These are phyloP conservation scores for Mortierella sp. DNA, from an alignment of 371 early-diverging fungal species.

Conservation along the genomic window DNA sequence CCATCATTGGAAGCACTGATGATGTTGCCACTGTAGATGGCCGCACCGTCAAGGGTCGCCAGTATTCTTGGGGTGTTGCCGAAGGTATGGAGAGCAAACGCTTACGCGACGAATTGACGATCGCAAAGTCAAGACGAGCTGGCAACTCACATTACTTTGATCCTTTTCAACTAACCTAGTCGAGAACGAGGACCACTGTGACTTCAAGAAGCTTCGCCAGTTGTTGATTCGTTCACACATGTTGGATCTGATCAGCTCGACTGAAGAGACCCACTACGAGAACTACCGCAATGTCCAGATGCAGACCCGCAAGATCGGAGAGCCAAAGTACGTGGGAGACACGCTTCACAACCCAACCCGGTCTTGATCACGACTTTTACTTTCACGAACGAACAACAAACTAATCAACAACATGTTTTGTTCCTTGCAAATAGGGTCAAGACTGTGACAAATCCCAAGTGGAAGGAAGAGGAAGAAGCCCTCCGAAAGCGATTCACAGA, in stretches of 20 bases:
- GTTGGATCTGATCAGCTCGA: slow-evolving; percentile 91
- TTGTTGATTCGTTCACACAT: slow-evolving; percentile 92
- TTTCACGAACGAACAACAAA: too few species aligned
- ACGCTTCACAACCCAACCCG: background rate
- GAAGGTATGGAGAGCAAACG: too few species aligned
- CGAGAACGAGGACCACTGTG: slow-evolving; percentile 91
- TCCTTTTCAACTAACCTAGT: too few species aligned
- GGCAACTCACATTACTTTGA: too few species aligned
- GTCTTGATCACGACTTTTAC: background rate
- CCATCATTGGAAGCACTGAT: slow-evolving; percentile 92
- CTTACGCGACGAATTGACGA: too few species aligned
- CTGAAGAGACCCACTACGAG: slow-evolving; percentile 88
- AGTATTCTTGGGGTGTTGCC: slow-evolving; percentile 96
- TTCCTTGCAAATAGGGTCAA: slow-evolving; percentile 56
- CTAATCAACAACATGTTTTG: too few species aligned
- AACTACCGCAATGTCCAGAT: slow-evolving; percentile 88
- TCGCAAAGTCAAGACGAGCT: slow-evolving; percentile 89
- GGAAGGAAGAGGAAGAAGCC: slow-evolving; percentile 95
- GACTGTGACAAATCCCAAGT: slow-evolving; percentile 81
- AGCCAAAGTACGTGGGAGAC: slow-evolving; percentile 65
- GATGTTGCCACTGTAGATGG: slow-evolving; percentile 86
- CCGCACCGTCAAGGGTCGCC: slow-evolving; percentile 86
- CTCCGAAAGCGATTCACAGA: slow-evolving; percentile 94
- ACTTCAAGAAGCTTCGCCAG: slow-evolving; percentile 94
- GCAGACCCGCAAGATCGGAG: slow-evolving; percentile 85